Conservation (phyloP, 169 alveolate species). For the Eimeria acervulina region DNA sequence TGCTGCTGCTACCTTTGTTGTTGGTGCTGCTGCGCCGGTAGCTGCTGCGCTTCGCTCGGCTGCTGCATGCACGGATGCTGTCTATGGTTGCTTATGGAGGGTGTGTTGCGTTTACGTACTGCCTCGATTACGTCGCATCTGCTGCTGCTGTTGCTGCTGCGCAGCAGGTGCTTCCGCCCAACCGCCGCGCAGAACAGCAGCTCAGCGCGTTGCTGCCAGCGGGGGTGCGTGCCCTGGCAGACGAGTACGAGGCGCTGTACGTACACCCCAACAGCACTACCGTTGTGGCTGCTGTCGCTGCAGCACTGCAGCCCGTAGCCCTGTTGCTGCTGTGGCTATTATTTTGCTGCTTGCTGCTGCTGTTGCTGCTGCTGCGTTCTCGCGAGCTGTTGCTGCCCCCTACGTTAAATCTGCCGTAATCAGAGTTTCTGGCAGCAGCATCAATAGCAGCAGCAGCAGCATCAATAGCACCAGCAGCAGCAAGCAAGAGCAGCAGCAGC, state of each 20-base stretch:
- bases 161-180: constrained; percentile 43
- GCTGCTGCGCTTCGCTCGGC: background rate
- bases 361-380: background rate
- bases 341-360: background rate
- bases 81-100: too few relatives aligned
- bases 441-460: background rate
- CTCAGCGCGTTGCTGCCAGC: constrained; percentile 55
- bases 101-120: background rate
- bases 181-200: constrained; percentile 56
- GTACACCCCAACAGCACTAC: constrained; percentile 11
- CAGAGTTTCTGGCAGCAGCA: background rate
- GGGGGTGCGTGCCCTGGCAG: constrained; percentile 61
- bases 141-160: constrained; percentile 1
- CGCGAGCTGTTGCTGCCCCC: background rate
- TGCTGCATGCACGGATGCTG: background rate
- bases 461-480: background rate
- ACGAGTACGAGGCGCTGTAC: constrained; percentile 58
- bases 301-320: background rate
- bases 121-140: background rate
- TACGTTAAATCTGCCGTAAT: background rate
- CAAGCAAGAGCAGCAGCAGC: constrained; percentile 27
- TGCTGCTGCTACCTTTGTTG: background rate
- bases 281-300: background rate
- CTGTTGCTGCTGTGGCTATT: background rate
- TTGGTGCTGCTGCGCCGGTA: background rate